Base-by-base conservation (phyloP, 805 yeast genomes). In the Candida khao-thaluensis region DNA sequence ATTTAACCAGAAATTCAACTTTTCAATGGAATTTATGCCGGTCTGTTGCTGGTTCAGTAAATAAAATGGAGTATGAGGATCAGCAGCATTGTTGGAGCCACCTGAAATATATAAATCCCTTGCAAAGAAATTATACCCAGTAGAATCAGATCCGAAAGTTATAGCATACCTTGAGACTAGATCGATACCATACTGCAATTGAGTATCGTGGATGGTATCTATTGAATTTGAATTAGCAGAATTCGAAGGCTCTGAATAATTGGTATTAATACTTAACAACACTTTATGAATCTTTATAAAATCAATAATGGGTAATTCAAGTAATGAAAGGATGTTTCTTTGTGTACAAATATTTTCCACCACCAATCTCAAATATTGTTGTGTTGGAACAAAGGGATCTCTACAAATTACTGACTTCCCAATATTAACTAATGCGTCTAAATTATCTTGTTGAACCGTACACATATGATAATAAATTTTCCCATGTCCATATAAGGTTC, bases 401-500 rank as follows among this genome's bases (percentile, higher is more conserved):
- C 84, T 76, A 51, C 91, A 85, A 42, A 80, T 76, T 7, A 85
- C 90, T 31, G 85, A 76, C 57, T 84, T 85, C 8, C 93, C 93
- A 15, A 85, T 74, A 50, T 84, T 82, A 38, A 82, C 88, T 47
- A 85, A 72, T 1, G 93, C 91, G 60, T 84, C 89, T 43, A 85
- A 62, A 45, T 78, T 76, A 56, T 79, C 82, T 54, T 80, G 84
- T 56, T 86, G 91, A 3, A 87, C 95, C 0, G 95, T 85, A 33
- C 93, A 85, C 76, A 83, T 82, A 56, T 87, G 95, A 52, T 87
- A 87, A 52, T 86, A 87, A 14, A 86, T 74, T 56, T 88, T 85
- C 2, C 96, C 96, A 52, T 82, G 89, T 2, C 93, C 90, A 53
- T 81, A 85, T 46, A 81, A 79, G 11, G 84, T 76, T 49, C 77